Evolutionary conservation across 768 basidiomycete species (phyloP), one percentile per base, ranked within the genome.

Genomic region (Hygrophorus russula): DNA sequence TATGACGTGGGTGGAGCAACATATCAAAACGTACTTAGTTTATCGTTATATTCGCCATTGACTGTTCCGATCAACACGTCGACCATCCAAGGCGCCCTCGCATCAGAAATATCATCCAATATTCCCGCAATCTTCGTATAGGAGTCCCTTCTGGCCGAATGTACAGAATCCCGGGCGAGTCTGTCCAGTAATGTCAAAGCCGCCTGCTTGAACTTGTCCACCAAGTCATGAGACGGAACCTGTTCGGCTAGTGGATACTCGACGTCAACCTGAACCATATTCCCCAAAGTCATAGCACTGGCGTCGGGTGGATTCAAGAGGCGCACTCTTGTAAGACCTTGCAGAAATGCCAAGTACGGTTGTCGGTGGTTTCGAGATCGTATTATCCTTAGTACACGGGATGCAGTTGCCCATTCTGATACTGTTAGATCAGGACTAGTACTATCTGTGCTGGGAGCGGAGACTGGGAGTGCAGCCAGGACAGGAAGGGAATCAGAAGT

Each of bases 1-100:
- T 24, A 7, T 44, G 27, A 18, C 3, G 8, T n/a, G 7, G n/a
- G n/a, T n/a, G n/a, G n/a, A n/a, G n/a, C n/a, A n/a, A n/a, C n/a
- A n/a, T n/a, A n/a, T n/a, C n/a, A n/a, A n/a, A n/a, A 66, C 74
- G 51, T 51, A 82, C 86, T 76, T 12, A 88, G 68, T 57, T 79
- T 83, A 57, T 89, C 86, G 2, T 61, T 62, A 49, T 82, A 82
- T 42, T 82, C 82, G 2, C 69, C 72, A 41, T 76, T 73, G 14
- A 81, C 60, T n/a, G 63, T 70, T 8, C 80, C 70, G 12, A 87
- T 69, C 28, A 89, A 69, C 10, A 86, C 76, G 53, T 89, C 86
- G 0, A 83, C 82, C 70, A 87, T 78, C 76, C 80, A 83, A 3
- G 77, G 71, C 0, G 79, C 74, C 20, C 76, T 65, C 7, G 73